Evolutionary conservation across 805 yeast genomes (phyloP), one percentile per base, ranked within the genome.

Genomic region (Isabelozyma rhagii): DNA sequence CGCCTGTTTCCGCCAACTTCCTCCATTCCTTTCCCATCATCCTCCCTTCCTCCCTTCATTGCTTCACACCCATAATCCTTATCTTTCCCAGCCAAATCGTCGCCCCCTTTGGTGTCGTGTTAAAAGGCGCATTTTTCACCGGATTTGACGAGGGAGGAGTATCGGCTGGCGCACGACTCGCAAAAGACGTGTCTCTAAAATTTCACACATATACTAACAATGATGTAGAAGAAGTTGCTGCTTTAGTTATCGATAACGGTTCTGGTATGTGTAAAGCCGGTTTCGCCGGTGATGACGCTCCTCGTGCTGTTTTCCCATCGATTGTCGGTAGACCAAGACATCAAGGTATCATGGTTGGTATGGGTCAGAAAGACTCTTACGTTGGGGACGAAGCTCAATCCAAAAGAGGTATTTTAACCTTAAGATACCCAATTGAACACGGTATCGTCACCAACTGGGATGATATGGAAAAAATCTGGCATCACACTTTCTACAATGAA

Each of bases 231-330:
- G 78, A 73, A 73, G 77, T 72, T 61, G 77, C 77, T 63, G 76
- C 77, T 65, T 75, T 82, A 76, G 98, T 93, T 81, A 93, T 93
- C 80, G 99, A 93, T 78, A 93, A 93, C 81, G 99, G 99, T 82
- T 94, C 99, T 72, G 99, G 99, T 85, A 94, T 94, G 98, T 94
- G 99, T 87, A 94, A 94, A 78, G 99, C 99, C 93, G 99, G 99
- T 80, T 94, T 92, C 75, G 98, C 99, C 85, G 99, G 99, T 83
- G 98, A 94, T 74, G 99, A 94, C 82, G 98, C 98, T 60, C 99
- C 99, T 74, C 89, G 97, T 78, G 98, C 99, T 69, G 99, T 94
- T 65, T 94, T 94, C 93, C 99, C 99, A 72, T 94, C 98, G 56
- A 93, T 94, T 71, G 98, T 94, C 15, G 99, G 99, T 81, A 94